Evolutionary conservation across 108 stramenopile species (phyloP), one percentile per base, ranked within the genome.

Genomic region (Cyclostephanos invisitatus): DNA sequence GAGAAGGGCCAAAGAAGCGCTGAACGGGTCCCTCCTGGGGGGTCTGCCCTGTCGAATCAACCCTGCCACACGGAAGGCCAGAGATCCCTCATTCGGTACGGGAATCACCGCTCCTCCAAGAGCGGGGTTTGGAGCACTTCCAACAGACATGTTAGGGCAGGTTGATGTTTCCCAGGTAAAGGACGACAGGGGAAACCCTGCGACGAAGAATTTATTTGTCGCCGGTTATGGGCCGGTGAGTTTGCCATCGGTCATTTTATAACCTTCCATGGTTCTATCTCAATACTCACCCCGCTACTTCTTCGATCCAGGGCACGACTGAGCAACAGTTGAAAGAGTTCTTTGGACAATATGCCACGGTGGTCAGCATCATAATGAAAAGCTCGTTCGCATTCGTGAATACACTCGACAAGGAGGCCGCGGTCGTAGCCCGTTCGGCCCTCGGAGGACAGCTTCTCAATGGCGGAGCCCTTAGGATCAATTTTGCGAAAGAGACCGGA

Each of bases 401-500:
- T 64, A 91, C 93, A 54, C 58, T 81, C 21, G 83, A 83, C 47
- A 81, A 83, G 47, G 63, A 70, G 27, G 72, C 78, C 38, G 93
- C 93, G 18, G 78, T 94, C 44, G 59, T 61, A 50, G 87, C 91
- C 12, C 82, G 93, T 20, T 70, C 87, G 56, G 55, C 84, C 21
- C 83, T 94, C 2, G 58, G 61, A n/a, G 91, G 93, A 10, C 70
- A 80, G 0, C 73, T 81, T 72, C 18, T 91, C 10, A 91, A 91
- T 67, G 93, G 93, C 27, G 89, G 93, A 14, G 76, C 82, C 6
- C 74, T 94, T 22, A 54, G 93, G 59, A 91, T 94, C 18, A 94
- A 94, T 67, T 94, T 94, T 77, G 93, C 93, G 14, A 94, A 94
- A 66, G 93, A 94, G 69, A 85, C 89, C 7, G 93, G 93, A 21